A percentile compares a stretch with the other conserved stretches of the same genome.
These are phyloP conservation scores for Chlamydomonas schloesseri DNA, from an alignment of 139 green algal species.

Conservation along the genomic window DNA sequence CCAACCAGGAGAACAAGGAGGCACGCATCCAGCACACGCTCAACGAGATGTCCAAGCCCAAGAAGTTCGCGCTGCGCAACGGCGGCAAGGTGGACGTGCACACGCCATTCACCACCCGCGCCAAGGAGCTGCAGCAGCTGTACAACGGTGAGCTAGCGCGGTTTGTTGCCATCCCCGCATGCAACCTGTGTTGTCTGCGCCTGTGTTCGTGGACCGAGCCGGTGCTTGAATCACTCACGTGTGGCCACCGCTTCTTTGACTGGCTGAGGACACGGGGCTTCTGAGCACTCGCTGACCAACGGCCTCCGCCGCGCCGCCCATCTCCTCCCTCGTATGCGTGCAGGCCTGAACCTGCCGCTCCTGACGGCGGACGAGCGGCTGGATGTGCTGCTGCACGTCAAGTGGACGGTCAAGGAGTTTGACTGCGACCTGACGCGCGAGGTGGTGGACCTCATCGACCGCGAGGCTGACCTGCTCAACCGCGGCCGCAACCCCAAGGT, in stretches of 20 bases:
- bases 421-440: constrained; percentile 86
- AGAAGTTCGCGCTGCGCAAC: constrained; percentile 74
- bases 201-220: too few relatives aligned
- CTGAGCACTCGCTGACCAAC: too few relatives aligned
- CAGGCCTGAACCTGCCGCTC: constrained; percentile 60
- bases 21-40: constrained; percentile 66
- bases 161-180: background rate
- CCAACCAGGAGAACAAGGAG: constrained; percentile 70
- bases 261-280: too few relatives aligned
- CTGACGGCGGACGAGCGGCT: constrained; percentile 83
- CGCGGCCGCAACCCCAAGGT: constrained; percentile 47
- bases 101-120: constrained; percentile 83
- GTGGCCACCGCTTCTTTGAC: too few relatives aligned
- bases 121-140: constrained; percentile 85
- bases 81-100: constrained; percentile 79
- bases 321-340: background rate
- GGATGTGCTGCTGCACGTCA: constrained; percentile 91
- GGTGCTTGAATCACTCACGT: too few relatives aligned
- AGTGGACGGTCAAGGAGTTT: constrained; percentile 88
- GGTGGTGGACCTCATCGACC: constrained; percentile 86
- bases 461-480: constrained; percentile 91
- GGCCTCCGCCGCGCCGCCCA: too few relatives aligned
- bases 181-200: too few relatives aligned
- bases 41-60: constrained; percentile 69
- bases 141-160: constrained; percentile 82